These are phyloP conservation scores for Candida tammaniensis DNA, from an alignment of 805 yeast species.

Conservation along the genomic window DNA sequence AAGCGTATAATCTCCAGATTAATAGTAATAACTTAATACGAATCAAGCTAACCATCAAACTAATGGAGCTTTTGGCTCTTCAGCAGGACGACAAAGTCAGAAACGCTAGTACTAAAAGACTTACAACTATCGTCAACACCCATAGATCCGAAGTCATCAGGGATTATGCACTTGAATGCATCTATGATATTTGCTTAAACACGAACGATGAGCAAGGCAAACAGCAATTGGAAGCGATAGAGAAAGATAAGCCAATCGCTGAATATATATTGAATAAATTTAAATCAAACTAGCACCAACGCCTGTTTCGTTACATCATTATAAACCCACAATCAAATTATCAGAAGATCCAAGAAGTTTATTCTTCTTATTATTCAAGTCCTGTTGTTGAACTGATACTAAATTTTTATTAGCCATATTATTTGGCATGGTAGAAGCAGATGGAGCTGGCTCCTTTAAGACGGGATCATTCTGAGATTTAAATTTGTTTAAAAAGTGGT, in stretches of 20 bases:
- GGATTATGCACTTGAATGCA: slow-evolving; percentile 3
- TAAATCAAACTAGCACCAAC: not conserved
- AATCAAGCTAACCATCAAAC: slow-evolving; percentile 36
- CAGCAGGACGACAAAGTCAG: slow-evolving; percentile 6
- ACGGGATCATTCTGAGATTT: slow-evolving; percentile 3
- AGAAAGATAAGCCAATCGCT: not conserved
- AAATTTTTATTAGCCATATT: slow-evolving; percentile 10
- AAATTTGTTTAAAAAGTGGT: slow-evolving; percentile 11
- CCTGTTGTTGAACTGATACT: slow-evolving; percentile 11
- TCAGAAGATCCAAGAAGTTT: slow-evolving; percentile 18
- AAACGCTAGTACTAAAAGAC: slow-evolving; percentile 5
- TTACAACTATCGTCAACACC: slow-evolving; percentile 1
- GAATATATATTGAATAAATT: slow-evolving; percentile 4
- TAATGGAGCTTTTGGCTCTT: slow-evolving; percentile 41
- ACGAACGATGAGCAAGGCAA: not conserved
- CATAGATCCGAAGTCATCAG: slow-evolving; percentile 6
- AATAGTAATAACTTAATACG: slow-evolving; percentile 41
- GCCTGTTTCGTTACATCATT: not conserved
- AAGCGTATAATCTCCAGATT: slow-evolving; percentile 56
- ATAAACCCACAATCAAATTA: slow-evolving; percentile 20
- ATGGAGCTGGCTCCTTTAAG: not conserved
- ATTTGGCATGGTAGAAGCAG: not conserved
- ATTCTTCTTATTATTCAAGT: slow-evolving; percentile 6
- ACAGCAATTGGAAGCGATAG: slow-evolving; percentile 7
- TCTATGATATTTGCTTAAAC: slow-evolving; percentile 10